phyloP scores from a whole-genome alignment of 129 eudicot genomes.

The Gnaphalium uliginosum region DNA sequence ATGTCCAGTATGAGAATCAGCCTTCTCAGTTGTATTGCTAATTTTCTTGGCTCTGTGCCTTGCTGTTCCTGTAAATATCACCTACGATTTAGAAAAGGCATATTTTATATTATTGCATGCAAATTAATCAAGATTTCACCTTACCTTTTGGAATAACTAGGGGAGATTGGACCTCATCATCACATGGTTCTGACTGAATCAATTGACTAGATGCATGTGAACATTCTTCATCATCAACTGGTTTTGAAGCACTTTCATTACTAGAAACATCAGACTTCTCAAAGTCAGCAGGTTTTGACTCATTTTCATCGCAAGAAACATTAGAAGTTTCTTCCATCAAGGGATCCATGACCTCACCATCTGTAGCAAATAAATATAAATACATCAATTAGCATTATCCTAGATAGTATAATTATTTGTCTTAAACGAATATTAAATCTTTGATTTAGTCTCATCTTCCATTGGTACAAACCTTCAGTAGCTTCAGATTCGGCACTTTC shows the following conservation, averaged over 20 bases:
- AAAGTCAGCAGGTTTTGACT: constrained; percentile 13
- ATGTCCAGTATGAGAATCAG: constrained; percentile 17
- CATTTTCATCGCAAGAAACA: constrained; percentile 2
- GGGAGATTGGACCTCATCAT: constrained; percentile 73
- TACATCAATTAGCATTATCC: neutral
- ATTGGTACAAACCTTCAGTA: constrained; percentile 52
- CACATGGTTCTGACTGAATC: constrained; percentile 50
- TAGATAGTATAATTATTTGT: neutral
- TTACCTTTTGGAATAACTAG: constrained; percentile 53
- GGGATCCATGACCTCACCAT: constrained; percentile 54
- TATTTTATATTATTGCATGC: constrained; percentile 1
- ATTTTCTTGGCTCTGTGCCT: constrained; percentile 50
- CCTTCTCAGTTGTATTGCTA: constrained; percentile 38
- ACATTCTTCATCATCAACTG: constrained; percentile 34
- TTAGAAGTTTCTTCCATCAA: constrained; percentile 32
- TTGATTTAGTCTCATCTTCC: neutral
- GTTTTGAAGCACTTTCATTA: constrained; percentile 26
- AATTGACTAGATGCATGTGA: constrained; percentile 60
- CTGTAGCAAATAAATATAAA: constrained; percentile 34
- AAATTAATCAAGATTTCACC: constrained; percentile 1
- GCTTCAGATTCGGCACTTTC: constrained; percentile 52
- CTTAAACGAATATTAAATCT: neutral
- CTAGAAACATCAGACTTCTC: constrained; percentile 20
- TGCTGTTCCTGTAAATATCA: constrained; percentile 49
- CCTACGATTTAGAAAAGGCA: neutral